phyloP scores from a whole-genome alignment of 179 eudicot genomes.

The Pouteria campechiana region DNA sequence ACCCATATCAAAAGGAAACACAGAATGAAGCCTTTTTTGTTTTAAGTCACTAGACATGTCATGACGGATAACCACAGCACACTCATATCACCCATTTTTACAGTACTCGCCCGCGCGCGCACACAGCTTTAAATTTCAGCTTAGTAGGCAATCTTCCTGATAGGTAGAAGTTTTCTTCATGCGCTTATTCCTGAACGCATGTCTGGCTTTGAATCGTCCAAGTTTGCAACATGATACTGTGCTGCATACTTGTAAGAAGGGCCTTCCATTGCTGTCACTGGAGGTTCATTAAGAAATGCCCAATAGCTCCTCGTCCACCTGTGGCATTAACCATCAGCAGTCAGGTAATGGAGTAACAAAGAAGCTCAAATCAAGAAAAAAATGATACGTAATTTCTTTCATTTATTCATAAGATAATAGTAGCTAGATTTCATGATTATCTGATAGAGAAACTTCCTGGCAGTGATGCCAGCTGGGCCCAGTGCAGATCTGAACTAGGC shows the following conservation, averaged over 20 bases:
- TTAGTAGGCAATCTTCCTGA: too few species aligned
- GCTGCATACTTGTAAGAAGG: constrained; percentile 36
- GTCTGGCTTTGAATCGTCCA: constrained; percentile 4
- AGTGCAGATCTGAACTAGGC: neutral
- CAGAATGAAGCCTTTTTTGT: too few species aligned
- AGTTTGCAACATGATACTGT: constrained; percentile 51
- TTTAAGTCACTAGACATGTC: too few species aligned
- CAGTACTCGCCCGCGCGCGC: too few species aligned
- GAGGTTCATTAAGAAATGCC: constrained; percentile 81
- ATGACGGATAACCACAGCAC: too few species aligned
- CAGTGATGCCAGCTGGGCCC: too few species aligned
- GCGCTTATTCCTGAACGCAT: constrained; percentile 6
- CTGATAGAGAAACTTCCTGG: too few species aligned
- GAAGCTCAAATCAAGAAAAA: neutral
- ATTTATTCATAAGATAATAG: neutral
- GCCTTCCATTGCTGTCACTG: constrained; percentile 42
- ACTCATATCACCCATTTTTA: too few species aligned
- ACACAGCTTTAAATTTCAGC: too few species aligned
- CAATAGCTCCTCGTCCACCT: constrained; percentile 78
- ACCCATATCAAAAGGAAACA: too few species aligned
- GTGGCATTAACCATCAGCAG: too few species aligned
- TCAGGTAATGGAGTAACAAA: neutral
- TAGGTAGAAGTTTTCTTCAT: neutral
- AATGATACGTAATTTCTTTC: neutral
- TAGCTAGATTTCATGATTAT: neutral